Base-by-base conservation (phyloP, 2,329 filamentous ascomycete genomes). In the Colletotrichum aenigma region DNA sequence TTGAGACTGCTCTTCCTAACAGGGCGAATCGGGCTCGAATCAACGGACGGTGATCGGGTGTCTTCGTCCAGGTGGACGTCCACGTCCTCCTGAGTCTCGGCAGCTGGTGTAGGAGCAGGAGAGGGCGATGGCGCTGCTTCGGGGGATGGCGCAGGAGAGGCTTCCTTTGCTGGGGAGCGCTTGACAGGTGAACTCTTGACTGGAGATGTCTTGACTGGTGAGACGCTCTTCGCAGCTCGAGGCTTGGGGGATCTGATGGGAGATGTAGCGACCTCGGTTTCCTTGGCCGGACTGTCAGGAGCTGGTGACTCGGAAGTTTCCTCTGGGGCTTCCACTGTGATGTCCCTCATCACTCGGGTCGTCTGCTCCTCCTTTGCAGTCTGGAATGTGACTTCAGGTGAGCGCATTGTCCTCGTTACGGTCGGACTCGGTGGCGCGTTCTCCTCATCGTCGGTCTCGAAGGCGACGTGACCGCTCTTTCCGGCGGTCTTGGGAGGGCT, bases 1-100 rank as follows among this genome's bases (percentile, higher is more conserved):
- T 94, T 98, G 76, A 99, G 89, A 83, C 96, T 98, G 85, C 96
- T 98, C 88, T 98, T 98, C 76, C 96, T 93, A 34, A 95, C 88
- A 3, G 94, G 94, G 78, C 95, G 90, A 65, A 94, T 92, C 0
- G 94, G 94, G 79, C 94, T 96, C 1, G 94, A 95, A 1, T 87
- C 89, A 64, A 95, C 93, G 3, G 93, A 94, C 18, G 91, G 90
- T 4, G 93, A 94, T 76, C 88, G 87, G 26, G 85, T 85, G 76
- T 90, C 90, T 7, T 74, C 74, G 52, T 91, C 89, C 62, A 83
- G 81, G 18, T 83, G 80, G 34, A 85, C 79, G n/a, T 80, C 76
- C 24, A 74, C 66, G 43, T 76, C 62, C n/a, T 72, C 71, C 13
- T 77, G 75, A 13, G 61, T 55, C 48, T 70, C 64, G 6, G 64